These are phyloP conservation scores for Aspergillus novofumigatus DNA, from an alignment of 2,329 filamentous ascomycete species.

Conservation along the genomic window DNA sequence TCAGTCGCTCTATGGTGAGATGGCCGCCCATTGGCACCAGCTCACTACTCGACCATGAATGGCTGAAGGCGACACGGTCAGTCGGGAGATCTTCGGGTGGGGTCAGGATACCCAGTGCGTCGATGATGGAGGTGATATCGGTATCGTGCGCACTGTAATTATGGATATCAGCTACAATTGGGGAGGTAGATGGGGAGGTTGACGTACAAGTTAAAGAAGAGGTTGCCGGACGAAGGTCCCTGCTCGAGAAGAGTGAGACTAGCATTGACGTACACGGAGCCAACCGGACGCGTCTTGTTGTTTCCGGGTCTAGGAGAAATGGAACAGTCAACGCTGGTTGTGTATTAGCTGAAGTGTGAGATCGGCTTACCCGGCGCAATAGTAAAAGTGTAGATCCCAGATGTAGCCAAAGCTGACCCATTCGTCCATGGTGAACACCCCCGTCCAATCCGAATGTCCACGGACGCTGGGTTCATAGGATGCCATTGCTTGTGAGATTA, in stretches of 20 bases:
- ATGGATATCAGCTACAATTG: not conserved
- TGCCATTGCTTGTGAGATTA: conserved; percentile 12
- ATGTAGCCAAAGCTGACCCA: conserved; percentile 19
- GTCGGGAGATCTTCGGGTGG: conserved; percentile 15
- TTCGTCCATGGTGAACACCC: conserved; percentile 21
- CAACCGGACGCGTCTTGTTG: conserved; percentile 17
- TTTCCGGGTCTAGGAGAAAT: conserved; percentile 11
- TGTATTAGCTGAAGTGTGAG: not conserved
- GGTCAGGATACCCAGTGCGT: conserved; percentile 14
- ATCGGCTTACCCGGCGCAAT: conserved; percentile 17
- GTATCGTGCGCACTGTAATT: conserved; percentile 11
- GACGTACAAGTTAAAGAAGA: conserved; percentile 14
- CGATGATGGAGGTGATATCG: conserved; percentile 19
- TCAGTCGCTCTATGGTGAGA: conserved; percentile 20
- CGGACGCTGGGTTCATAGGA: conserved; percentile 19
- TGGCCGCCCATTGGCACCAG: conserved; percentile 19
- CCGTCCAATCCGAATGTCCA: conserved; percentile 18
- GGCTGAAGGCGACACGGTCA: conserved; percentile 15
- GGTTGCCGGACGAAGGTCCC: conserved; percentile 11
- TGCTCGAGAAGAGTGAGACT: conserved; percentile 16
- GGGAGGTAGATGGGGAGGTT: not conserved
- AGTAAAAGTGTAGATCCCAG: conserved; percentile 17
- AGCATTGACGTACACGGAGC: conserved; percentile 19
- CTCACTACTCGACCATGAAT: conserved; percentile 13
- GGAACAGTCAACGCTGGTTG: not conserved